These are phyloP conservation scores for Fusarium nygamai DNA, from an alignment of 2,329 filamentous ascomycete species.

Conservation along the genomic window DNA sequence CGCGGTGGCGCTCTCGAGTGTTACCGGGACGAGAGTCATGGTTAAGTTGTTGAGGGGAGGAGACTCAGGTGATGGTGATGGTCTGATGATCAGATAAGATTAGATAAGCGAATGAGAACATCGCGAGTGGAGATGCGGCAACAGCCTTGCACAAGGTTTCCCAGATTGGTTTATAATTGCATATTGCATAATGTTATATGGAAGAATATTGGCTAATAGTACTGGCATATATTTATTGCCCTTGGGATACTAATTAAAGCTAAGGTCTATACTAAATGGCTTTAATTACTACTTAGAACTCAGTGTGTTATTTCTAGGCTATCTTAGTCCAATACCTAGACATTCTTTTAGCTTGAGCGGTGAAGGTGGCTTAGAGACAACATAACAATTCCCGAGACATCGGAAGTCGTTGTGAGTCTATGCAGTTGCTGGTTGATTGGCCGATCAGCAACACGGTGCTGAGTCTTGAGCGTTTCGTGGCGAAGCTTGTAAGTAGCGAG, in stretches of 20 bases:
- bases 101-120: background rate
- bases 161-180: background rate
- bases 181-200: background rate
- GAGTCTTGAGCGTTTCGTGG: background rate
- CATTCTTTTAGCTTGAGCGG: background rate
- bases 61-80: background rate
- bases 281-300: background rate
- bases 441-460: no score
- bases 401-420: background rate
- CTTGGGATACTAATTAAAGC: background rate
- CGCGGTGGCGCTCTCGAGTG: conserved; percentile 6
- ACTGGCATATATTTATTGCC: background rate
- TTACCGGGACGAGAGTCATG: conserved; percentile 14
- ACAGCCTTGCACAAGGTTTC: background rate
- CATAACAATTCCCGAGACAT: background rate
- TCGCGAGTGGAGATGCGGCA: background rate
- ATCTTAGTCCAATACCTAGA: background rate
- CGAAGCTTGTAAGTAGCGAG: background rate
- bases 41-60: background rate
- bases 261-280: background rate
- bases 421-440: no score
- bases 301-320: background rate
- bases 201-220: background rate
- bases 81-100: conserved; percentile 18
- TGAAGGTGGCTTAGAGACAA: background rate